Evolutionary conservation across 2,329 filamentous ascomycete genomes (phyloP).

Genomic region (Phyllosticta paracitricarpa): DNA sequence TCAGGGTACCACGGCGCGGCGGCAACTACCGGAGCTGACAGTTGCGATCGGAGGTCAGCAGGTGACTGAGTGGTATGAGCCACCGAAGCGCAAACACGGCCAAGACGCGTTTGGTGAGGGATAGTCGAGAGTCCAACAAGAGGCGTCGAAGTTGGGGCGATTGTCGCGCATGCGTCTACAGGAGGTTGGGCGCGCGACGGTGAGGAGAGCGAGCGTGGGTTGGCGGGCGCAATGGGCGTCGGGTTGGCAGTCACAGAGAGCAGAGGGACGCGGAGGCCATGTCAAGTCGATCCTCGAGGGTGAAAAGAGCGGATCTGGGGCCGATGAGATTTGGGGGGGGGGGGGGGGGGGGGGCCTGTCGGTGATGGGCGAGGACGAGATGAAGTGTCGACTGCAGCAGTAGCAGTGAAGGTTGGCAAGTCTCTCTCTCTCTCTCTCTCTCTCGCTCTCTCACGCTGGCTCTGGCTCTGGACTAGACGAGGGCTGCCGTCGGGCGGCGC

Average conservation of each 20-base stretch:
- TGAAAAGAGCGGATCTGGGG: constrained; percentile 6
- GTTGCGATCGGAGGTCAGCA: constrained; percentile 14
- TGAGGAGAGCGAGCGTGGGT: neutral
- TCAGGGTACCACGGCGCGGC: constrained; percentile 13
- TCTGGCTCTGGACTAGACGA: neutral
- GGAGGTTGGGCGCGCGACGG: constrained; percentile 10
- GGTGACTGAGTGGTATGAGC: constrained; percentile 7
- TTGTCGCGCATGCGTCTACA: constrained; percentile 8
- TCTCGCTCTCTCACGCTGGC: neutral
- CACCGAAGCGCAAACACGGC: constrained; percentile 7
- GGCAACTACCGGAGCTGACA: constrained; percentile 20
- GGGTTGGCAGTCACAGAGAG: constrained; percentile 2
- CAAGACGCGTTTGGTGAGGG: neutral
- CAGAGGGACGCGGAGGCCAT: constrained; percentile 5
- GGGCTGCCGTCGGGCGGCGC: neutral
- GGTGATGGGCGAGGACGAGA: constrained; percentile 10
- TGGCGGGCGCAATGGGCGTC: constrained; percentile 9
- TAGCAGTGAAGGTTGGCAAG: neutral
- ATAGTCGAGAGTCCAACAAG: neutral
- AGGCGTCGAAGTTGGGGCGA: neutral
- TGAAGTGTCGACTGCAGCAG: constrained; percentile 6
- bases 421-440: neutral
- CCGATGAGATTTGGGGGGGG: too few relatives aligned
- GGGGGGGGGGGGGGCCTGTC: constrained; percentile 5
- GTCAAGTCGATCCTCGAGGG: constrained; percentile 4